Percentiles rank a stretch among this genome's conserved stretches.
phyloP scores from a whole-genome alignment of 257 asterid genomes.

The Solanum bulbocastanum region DNA sequence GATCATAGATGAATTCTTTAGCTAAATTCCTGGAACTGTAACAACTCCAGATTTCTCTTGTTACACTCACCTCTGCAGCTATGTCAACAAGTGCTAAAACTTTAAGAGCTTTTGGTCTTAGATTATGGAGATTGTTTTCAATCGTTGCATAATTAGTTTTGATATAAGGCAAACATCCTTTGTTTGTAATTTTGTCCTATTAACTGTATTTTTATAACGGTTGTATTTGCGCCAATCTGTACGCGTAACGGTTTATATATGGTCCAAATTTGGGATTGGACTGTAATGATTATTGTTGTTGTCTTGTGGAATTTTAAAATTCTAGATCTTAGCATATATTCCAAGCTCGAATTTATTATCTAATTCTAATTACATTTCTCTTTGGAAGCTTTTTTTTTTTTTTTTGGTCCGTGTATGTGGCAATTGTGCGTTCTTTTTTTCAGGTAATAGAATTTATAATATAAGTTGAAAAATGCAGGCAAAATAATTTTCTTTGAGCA shows the following conservation, averaged over 20 bases:
- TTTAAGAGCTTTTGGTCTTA: not conserved
- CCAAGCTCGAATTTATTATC: too few relatives aligned
- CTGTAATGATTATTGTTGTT: not conserved
- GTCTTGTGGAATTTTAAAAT: not conserved
- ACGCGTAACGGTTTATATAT: too few relatives aligned
- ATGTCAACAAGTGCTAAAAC: not conserved
- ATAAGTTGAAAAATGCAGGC: too few relatives aligned
- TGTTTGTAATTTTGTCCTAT: not conserved
- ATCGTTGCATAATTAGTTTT: not conserved
- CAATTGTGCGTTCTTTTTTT: fast-evolving
- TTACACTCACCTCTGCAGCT: not conserved
- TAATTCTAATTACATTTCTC: not conserved
- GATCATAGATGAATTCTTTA: not conserved
- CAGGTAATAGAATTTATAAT: too few relatives aligned
- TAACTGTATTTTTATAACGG: not conserved
- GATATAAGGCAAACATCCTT: not conserved
- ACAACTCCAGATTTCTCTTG: not conserved
- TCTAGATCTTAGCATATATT: not conserved
- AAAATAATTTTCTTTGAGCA: not conserved
- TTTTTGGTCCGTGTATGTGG: not conserved
- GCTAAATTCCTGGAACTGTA: not conserved
- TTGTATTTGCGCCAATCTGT: not conserved
- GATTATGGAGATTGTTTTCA: not conserved
- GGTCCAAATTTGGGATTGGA: not conserved
- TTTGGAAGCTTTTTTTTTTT: not conserved